Evolutionary conservation across 176 grass and related monocot species (phyloP).

Genomic region (Musa itinerans): DNA sequence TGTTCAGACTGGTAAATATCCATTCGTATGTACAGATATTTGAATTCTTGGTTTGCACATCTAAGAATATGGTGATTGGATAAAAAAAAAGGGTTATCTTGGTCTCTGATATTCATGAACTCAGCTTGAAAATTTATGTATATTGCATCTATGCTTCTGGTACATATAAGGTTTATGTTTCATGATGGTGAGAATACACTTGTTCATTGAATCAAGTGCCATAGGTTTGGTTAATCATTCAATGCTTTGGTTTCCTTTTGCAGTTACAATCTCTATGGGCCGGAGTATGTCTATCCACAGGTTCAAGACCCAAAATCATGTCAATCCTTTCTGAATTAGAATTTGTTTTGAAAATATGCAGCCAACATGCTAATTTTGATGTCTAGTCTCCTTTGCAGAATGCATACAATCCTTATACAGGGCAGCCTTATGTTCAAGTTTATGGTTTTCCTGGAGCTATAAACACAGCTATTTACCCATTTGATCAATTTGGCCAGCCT

Average conservation of each 20-base stretch:
- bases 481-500: conserved; percentile 58
- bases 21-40: no score
- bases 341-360: background rate
- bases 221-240: conserved; percentile 22
- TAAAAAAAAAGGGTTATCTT: background rate
- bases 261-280: conserved; percentile 74
- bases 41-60: no score
- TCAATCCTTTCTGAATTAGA: conserved; percentile 1
- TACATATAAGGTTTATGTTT: background rate
- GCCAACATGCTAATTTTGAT: background rate
- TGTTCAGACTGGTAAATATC: no score
- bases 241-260: conserved; percentile 42
- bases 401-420: conserved; percentile 57
- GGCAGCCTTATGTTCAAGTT: conserved; percentile 70
- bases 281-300: conserved; percentile 86
- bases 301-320: conserved; percentile 36
- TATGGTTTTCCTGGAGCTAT: conserved; percentile 54
- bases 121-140: background rate
- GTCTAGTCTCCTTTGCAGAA: conserved; percentile 38
- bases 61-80: background rate
- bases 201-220: conserved; percentile 17
- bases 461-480: conserved; percentile 51
- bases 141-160: background rate
- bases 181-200: background rate
- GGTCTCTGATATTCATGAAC: background rate